These are phyloP conservation scores for Lolium perenne DNA, from an alignment of 176 grass and related monocot genomes.

Conservation along the genomic window DNA sequence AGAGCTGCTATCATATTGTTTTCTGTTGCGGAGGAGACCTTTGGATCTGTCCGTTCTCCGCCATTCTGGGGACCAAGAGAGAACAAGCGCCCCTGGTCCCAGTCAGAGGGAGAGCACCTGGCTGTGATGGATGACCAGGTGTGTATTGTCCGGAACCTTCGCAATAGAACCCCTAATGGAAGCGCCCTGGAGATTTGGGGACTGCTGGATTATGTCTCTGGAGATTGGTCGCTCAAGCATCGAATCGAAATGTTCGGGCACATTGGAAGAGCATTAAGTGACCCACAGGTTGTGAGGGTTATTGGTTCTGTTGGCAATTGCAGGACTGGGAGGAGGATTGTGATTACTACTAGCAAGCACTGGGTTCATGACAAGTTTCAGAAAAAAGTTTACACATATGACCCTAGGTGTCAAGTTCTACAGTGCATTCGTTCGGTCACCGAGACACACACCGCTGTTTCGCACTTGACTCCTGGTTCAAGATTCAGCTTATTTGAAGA, in stretches of 20 bases:
- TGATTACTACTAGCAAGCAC: not conserved
- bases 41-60: not conserved
- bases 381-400: not conserved
- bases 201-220: not conserved
- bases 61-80: not conserved
- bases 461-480: not conserved
- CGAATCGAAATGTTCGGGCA: not conserved
- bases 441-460: not conserved
- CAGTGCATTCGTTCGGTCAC: not conserved
- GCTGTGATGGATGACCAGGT: not conserved
- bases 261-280: not conserved
- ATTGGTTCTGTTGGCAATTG: not conserved
- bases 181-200: not conserved
- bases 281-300: not conserved
- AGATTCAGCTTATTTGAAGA: not conserved
- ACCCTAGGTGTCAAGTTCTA: not conserved
- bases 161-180: not conserved
- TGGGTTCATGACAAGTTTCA: not conserved
- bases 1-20: not conserved
- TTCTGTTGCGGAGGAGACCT: not conserved
- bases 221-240: not conserved
- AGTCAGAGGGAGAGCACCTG: not conserved
- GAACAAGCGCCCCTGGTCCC: too few relatives aligned
- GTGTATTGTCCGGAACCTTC: not conserved
- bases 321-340: not conserved